Percentiles rank a stretch among this genome's conserved stretches.
phyloP scores from a whole-genome alignment of 1,284 basidiomycete species.

The Tilletiopsis washingtonensis region DNA sequence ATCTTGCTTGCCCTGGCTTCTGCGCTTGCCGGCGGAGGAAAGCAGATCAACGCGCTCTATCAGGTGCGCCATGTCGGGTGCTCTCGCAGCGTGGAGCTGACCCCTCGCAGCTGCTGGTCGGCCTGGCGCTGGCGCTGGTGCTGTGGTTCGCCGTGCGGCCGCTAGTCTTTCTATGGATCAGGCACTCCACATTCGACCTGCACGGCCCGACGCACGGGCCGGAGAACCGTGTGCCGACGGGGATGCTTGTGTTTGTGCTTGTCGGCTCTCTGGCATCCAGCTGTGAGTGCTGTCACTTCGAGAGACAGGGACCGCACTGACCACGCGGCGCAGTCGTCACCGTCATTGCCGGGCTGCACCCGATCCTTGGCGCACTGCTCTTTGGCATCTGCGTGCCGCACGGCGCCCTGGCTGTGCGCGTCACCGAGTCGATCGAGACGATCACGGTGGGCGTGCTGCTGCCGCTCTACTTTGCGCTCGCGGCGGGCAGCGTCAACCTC shows the following conservation, averaged over 20 bases:
- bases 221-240: slow-evolving; percentile 16
- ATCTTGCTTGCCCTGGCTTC: slow-evolving; percentile 23
- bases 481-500: slow-evolving; percentile 24
- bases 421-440: slow-evolving; percentile 28
- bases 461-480: slow-evolving; percentile 28
- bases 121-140: slow-evolving; percentile 17
- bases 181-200: slow-evolving; percentile 18
- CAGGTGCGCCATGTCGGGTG: slow-evolving; percentile 21
- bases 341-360: slow-evolving; percentile 23
- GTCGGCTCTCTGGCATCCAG: slow-evolving; percentile 21
- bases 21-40: slow-evolving; percentile 19
- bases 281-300: too few relatives aligned
- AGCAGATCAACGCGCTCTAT: slow-evolving; percentile 25
- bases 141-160: slow-evolving; percentile 24
- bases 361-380: slow-evolving; percentile 25
- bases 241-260: slow-evolving; percentile 16
- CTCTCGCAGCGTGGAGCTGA: slow-evolving; percentile 26
- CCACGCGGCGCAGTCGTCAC: slow-evolving; percentile 25
- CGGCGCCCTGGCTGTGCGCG: slow-evolving; percentile 22
- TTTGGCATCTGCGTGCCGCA: slow-evolving; percentile 27
- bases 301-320: too few relatives aligned
- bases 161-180: slow-evolving; percentile 16
- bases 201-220: slow-evolving; percentile 7
- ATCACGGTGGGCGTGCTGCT: slow-evolving; percentile 20
- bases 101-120: slow-evolving; percentile 23